These are phyloP conservation scores for Rhypophila decipiens DNA, from an alignment of 495 filamentous ascomycete species.

Conservation along the genomic window DNA sequence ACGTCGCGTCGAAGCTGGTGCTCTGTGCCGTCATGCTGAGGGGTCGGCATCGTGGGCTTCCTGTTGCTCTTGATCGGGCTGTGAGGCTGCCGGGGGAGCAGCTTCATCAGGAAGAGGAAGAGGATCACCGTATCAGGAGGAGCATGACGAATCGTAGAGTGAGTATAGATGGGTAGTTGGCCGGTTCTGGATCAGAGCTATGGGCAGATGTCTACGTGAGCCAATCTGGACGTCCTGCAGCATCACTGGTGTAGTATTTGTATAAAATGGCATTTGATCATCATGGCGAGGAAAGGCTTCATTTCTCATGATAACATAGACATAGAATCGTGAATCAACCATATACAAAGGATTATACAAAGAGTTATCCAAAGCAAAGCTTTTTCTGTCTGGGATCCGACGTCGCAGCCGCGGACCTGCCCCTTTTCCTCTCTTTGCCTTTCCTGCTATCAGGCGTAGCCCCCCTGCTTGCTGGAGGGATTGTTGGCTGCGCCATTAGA, in stretches of 20 bases:
- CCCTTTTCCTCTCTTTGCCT: slow-evolving; percentile 29
- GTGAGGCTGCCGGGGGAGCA: slow-evolving; percentile 62
- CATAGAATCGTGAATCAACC: too few relatives aligned
- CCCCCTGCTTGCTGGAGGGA: not conserved
- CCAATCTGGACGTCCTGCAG: too few relatives aligned
- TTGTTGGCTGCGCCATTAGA: slow-evolving; percentile 2
- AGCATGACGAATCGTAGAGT: slow-evolving; percentile 27
- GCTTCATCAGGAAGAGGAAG: slow-evolving; percentile 39
- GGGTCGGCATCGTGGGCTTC: slow-evolving; percentile 72
- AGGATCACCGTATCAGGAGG: slow-evolving; percentile 33
- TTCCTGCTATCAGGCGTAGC: slow-evolving; percentile 24
- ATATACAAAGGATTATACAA: too few relatives aligned
- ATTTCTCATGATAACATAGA: too few relatives aligned
- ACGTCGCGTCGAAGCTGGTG: slow-evolving; percentile 66
- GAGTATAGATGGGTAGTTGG: slow-evolving; percentile 12
- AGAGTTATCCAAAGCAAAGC: slow-evolving; percentile 38
- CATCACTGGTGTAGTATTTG: too few relatives aligned
- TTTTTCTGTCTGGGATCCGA: slow-evolving; percentile 40
- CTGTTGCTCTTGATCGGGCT: slow-evolving; percentile 75
- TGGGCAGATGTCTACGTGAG: too few relatives aligned
- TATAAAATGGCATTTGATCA: too few relatives aligned
- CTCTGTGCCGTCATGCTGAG: slow-evolving; percentile 72
- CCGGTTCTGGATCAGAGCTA: too few relatives aligned
- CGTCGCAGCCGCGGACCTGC: slow-evolving; percentile 12
- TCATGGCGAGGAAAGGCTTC: too few relatives aligned